Evolutionary conservation across 148 eudicot genomes (phyloP).

Genomic region (Silene conica): DNA sequence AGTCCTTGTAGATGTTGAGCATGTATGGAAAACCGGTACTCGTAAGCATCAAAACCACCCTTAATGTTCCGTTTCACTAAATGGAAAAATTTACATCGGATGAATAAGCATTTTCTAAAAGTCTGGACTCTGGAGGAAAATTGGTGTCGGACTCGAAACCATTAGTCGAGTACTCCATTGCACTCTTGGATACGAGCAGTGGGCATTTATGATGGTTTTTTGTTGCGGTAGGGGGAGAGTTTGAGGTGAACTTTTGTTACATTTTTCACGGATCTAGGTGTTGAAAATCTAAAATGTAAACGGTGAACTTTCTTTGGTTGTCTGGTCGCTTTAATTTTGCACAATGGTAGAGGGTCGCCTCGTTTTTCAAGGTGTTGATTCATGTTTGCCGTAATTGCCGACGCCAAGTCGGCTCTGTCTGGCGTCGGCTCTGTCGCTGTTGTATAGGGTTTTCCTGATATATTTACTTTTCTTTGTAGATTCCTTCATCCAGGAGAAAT

Average conservation of each 20-base stretch:
- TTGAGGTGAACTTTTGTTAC: not conserved
- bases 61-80: not conserved
- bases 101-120: not conserved
- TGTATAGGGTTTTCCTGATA: not conserved
- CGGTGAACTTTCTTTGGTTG: not conserved
- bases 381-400: too few species aligned
- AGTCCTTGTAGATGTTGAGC: not conserved
- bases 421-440: not conserved
- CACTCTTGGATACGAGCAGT: not conserved
- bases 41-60: not conserved
- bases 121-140: too few species aligned
- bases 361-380: too few species aligned
- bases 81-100: not conserved
- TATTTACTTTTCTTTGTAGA: slow-evolving; percentile 33
- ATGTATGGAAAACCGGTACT: not conserved
- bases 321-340: not conserved
- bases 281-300: not conserved
- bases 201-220: not conserved
- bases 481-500: slow-evolving; percentile 34
- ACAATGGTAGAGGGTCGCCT: not conserved
- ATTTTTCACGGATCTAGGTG: not conserved
- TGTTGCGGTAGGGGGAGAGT: not conserved
- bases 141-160: not conserved
- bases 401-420: not conserved
- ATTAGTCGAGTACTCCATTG: too few species aligned